A percentile compares a stretch with the other conserved stretches of the same genome.
These are phyloP conservation scores for Coccomyxa subellipsoidea DNA, from an alignment of 163 green algal species.

Conservation along the genomic window DNA sequence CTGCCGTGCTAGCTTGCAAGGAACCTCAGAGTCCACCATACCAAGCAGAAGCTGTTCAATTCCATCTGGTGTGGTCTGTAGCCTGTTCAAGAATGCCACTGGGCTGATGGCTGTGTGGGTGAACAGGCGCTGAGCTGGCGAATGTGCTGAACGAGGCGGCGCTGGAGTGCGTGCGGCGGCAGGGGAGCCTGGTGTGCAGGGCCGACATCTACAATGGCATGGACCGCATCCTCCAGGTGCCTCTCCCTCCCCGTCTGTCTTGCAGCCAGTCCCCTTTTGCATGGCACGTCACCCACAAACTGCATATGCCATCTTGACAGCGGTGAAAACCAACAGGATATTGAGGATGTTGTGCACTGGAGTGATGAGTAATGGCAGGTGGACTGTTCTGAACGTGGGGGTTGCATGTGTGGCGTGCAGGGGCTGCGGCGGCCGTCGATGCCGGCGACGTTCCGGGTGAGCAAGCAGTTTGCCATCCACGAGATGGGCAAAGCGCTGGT, in stretches of 20 bases:
- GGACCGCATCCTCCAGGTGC: constrained; percentile 72
- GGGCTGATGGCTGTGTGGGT: not conserved
- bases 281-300: not conserved
- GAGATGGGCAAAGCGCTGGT: constrained; percentile 73
- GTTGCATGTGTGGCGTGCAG: constrained; percentile 24
- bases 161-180: constrained; percentile 57
- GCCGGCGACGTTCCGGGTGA: constrained; percentile 37
- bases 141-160: constrained; percentile 94
- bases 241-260: too few relatives aligned
- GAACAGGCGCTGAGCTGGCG: constrained; percentile 79
- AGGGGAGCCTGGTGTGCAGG: constrained; percentile 44
- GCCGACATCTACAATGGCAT: constrained; percentile 74
- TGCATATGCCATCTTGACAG: too few relatives aligned
- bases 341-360: too few relatives aligned
- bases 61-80: too few relatives aligned
- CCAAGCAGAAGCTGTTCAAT: too few relatives aligned
- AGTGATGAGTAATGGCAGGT: too few relatives aligned
- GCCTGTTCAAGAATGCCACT: not conserved
- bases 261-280: not conserved
- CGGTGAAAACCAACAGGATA: too few relatives aligned
- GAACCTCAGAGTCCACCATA: too few relatives aligned
- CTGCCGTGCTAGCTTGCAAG: too few relatives aligned
- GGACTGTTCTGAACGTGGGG: not conserved
- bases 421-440: constrained; percentile 66
- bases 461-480: constrained; percentile 38